Evolutionary conservation across 192 early-diverging fungal genomes (phyloP), one percentile per base, ranked within the genome.

Genomic region (Coemansia sp.): DNA sequence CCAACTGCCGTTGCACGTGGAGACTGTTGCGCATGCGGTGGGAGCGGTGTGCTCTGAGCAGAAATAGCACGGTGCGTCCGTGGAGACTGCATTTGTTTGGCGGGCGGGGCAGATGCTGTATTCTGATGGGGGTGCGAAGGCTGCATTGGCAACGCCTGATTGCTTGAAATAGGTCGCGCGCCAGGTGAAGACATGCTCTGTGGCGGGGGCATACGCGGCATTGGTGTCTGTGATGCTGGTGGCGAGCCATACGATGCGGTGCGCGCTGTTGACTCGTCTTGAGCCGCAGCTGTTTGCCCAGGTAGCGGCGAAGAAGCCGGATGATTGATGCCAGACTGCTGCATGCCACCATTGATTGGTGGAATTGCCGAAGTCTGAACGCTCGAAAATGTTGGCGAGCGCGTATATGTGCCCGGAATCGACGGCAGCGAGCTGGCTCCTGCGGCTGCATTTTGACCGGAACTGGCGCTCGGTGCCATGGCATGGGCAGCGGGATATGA

Each of bases 351-450:
- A 31, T 76, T 81, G 47, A 76, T 73, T 10, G 66, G 63, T 38
- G 73, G 66, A 6, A 69, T 66, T 2, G 53, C 34, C 14, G 70
- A n/a, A 14, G 60, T 53, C 54, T 52, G 62, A 16, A 61, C 26
- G 54, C 65, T 69, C 16, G 62, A 50, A 49, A 76, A 81, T 21
- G 73, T 61, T 18, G 78, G 73, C 34, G 78, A 76, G 47, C 78
- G 78, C 57, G 62, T 65, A 52, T 73, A 81, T 2, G 66, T 21
- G 48, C 67, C 71, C 16, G 50, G 50, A 22, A 76, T 66, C 3
- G 69, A 52, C n/a, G 73, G 78, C 52, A 81, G 60, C 18, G 59
- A 41, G 12, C 56, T 32, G 2, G 63, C 5, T 10, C 48, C 47
- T n/a, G 57, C 41, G 14, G 54, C 48, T 55, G 38, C 23, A 27